A percentile compares a stretch with the other conserved stretches of the same genome.
Evolutionary conservation across 2,329 filamentous ascomycete genomes (phyloP).

Genomic region (Ilyonectria sp.): DNA sequence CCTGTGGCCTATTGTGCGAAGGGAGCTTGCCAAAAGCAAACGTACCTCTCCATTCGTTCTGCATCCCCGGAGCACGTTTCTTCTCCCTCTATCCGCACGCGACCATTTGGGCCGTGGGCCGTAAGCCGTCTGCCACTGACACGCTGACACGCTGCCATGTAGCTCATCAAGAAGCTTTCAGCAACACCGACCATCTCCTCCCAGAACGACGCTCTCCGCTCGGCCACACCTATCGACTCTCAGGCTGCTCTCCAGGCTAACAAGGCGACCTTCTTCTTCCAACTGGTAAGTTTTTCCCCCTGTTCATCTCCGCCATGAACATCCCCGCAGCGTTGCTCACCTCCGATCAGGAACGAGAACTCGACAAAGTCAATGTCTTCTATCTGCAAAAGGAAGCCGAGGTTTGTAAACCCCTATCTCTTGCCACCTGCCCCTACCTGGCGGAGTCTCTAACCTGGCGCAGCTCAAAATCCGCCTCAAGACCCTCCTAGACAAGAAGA

Average conservation of each 20-base stretch:
- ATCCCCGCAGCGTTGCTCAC: conserved; percentile 56
- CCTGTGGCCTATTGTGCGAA: conserved; percentile 33
- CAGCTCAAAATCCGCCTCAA: conserved; percentile 94
- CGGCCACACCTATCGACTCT: conserved; percentile 74
- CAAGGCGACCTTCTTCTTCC: conserved; percentile 98
- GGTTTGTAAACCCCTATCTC: conserved; percentile 66
- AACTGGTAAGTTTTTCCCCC: conserved; percentile 75
- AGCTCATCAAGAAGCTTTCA: conserved; percentile 99
- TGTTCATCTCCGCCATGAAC: conserved; percentile 44
- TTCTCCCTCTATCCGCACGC: conserved; percentile 30
- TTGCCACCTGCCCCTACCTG: neutral
- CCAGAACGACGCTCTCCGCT: conserved; percentile 74
- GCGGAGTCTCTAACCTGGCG: conserved; percentile 34
- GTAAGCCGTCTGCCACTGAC: conserved; percentile 40
- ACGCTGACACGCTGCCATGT: conserved; percentile 47
- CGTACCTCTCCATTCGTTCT: conserved; percentile 39
- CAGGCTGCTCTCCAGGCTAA: conserved; percentile 94
- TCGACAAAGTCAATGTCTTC: conserved; percentile 98
- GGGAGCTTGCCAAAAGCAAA: conserved; percentile 40
- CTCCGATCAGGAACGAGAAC: conserved; percentile 85
- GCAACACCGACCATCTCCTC: conserved; percentile 88
- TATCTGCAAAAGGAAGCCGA: conserved; percentile 99
- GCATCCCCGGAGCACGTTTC: conserved; percentile 40
- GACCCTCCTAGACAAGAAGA: conserved; percentile 95
- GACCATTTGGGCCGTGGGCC: conserved; percentile 34